Conservation (phyloP, 768 basidiomycete species). For the Amylocystis lapponica region DNA sequence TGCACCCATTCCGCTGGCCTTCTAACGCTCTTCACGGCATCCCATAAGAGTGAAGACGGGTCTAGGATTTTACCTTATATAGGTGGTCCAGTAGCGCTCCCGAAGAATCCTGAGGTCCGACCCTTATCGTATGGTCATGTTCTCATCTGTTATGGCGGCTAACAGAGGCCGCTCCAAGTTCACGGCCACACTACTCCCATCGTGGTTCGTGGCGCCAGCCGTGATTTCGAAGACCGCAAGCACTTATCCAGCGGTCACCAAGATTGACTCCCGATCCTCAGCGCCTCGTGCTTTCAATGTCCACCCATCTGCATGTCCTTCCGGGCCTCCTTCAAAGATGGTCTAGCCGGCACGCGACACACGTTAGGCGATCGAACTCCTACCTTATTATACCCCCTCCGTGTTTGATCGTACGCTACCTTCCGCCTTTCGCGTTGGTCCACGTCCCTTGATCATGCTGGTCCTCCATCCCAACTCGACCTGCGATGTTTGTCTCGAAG, state of each 20-base stretch:
- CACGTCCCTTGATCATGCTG: constrained; percentile 48
- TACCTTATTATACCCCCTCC: constrained; percentile 16
- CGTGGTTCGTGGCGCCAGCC: constrained; percentile 7
- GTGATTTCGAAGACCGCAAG: constrained; percentile 11
- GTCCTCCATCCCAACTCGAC: constrained; percentile 56
- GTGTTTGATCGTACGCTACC: constrained; percentile 2
- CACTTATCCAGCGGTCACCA: constrained; percentile 6
- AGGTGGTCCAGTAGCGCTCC: not conserved
- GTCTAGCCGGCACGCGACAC: constrained; percentile 24
- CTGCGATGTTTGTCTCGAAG: constrained; percentile 75
- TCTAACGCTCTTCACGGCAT: not conserved
- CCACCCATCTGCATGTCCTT: constrained; percentile 13
- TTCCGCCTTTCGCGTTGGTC: constrained; percentile 20
- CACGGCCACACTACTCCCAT: constrained; percentile 16
- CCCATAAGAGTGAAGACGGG: too few species aligned
- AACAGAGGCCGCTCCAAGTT: too few species aligned
- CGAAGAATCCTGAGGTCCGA: constrained; percentile 1
- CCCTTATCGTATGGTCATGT: not conserved
- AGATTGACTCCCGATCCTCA: constrained; percentile 22
- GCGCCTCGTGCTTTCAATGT: constrained; percentile 16
- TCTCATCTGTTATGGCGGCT: constrained; percentile 2
- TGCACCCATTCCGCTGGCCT: not conserved
- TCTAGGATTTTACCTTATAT: too few species aligned
- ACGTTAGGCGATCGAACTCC: constrained; percentile 23
- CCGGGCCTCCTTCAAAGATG: constrained; percentile 13